Percentiles rank a stretch among this genome's conserved stretches.
phyloP scores from a whole-genome alignment of 2,329 filamentous ascomycete genomes.

The Epichloe baconii region DNA sequence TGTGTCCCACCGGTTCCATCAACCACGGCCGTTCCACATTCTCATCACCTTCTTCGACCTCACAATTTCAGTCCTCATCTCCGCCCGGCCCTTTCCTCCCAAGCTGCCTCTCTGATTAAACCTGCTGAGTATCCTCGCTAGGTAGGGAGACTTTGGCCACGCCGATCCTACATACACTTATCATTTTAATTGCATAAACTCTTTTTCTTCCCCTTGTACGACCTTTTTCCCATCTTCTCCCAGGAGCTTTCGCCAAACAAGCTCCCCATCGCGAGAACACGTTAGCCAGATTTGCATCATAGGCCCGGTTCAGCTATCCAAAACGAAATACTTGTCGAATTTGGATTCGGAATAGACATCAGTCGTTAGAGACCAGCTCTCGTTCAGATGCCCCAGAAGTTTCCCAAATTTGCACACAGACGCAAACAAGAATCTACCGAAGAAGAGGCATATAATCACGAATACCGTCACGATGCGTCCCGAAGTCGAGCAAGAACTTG shows the following conservation, averaged over 20 bases:
- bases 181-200: constrained; percentile 5
- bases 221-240: constrained; percentile 7
- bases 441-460: not conserved
- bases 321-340: not conserved
- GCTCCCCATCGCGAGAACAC: constrained; percentile 1
- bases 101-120: constrained; percentile 1
- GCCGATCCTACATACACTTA: constrained; percentile 12
- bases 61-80: not conserved
- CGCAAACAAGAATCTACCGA: not conserved
- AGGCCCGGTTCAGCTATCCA: not conserved
- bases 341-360: not conserved
- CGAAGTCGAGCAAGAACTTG: constrained; percentile 98
- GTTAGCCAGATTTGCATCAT: not conserved
- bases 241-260: constrained; percentile 10
- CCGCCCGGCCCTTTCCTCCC: not conserved
- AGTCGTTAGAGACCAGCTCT: not conserved
- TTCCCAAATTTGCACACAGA: not conserved
- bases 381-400: not conserved
- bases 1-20: not conserved
- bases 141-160: constrained; percentile 13
- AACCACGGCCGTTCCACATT: not conserved
- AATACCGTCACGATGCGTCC: constrained; percentile 63
- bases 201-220: not conserved
- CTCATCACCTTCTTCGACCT: not conserved
- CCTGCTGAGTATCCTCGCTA: constrained; percentile 10